Conservation (phyloP, 2,329 filamentous ascomycete genomes). For the Pseudocercospora vitis region DNA sequence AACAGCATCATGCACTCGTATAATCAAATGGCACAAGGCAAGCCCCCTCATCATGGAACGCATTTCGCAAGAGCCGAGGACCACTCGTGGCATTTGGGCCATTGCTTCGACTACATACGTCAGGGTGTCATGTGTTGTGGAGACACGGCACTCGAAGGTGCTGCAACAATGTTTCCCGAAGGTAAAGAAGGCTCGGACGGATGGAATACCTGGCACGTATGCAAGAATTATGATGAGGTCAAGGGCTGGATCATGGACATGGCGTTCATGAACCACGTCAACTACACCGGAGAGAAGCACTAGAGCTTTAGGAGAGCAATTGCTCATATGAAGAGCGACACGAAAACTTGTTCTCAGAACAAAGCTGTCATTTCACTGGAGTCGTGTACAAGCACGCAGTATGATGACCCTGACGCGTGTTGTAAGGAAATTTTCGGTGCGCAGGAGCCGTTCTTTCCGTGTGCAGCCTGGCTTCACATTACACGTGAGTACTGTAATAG, state of each 20-base stretch:
- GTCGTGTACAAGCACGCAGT: no score
- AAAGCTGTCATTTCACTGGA: not conserved
- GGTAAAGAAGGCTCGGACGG: conserved; percentile 14
- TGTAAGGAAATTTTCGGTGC: no score
- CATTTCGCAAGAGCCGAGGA: conserved; percentile 6
- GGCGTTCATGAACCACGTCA: not conserved
- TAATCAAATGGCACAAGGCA: conserved; percentile 11
- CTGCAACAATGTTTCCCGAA: conserved; percentile 17
- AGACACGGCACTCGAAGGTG: conserved; percentile 16
- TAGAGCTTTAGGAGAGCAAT: not conserved
- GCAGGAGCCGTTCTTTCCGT: no score
- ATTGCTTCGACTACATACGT: conserved; percentile 17
- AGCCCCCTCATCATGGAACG: not conserved
- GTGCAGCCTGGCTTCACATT: no score
- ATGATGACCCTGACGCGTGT: no score
- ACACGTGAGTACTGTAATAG: no score
- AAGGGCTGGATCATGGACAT: conserved; percentile 11
- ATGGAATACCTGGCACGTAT: conserved; percentile 17
- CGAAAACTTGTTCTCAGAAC: not conserved
- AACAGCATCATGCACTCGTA: conserved; percentile 13
- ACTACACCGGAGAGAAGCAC: not conserved
- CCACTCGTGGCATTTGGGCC: conserved; percentile 17
- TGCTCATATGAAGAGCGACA: not conserved
- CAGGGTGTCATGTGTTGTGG: conserved; percentile 19
- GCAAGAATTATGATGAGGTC: conserved; percentile 16